Base-by-base conservation (phyloP, 164 flowering plant species). In the Echeveria elegans region DNA sequence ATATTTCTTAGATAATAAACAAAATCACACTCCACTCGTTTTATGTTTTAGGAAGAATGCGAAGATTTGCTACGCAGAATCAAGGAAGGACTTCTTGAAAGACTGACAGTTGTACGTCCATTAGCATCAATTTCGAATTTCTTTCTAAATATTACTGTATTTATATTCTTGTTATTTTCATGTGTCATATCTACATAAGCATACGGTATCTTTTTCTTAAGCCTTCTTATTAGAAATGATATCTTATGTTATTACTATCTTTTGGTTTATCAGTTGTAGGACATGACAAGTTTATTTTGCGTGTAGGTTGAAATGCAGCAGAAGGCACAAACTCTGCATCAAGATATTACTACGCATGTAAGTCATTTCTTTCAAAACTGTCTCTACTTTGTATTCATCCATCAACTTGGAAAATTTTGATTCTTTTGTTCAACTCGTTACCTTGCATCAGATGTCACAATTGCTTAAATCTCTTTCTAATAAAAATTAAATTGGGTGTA, bases 271-370 rank as follows among this genome's bases (percentile, higher is more conserved):
- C 4, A 10, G 2, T 34, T 32, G 10, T 10, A 37, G 2, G 11
- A 34, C 64, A 15, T 2, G 40, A 67, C 7, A 41, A n/a, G 21
- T 14, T 67, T 18, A 56, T 18, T 48, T 50, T 66, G 15, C 34
- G 65, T 66, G 37, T 53, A 80, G 83, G 81, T 43, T 53, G 81
- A 78, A 41, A 72, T 80, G 24, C 71, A 74, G 71, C 72, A 64
- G 37, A 80, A 78, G 74, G 79, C 68, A 6, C 74, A 60, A 38
- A 59, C 65, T 52, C 63, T 80, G 72, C 83, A 78, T 68, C 75
- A 70, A 38, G 81, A 78, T 69, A 72, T 78, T 24, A 78, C 74
- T 26, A 80, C 78, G 70, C 83, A 78, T 72, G 83, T 80, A 78
- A 0, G 80, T 71, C 66, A 21, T 61, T 12, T 50, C 37, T 52